A percentile compares a stretch with the other conserved stretches of the same genome.
phyloP scores from a whole-genome alignment of 176 grass and related monocot species.

The Cenchrus americanus region DNA sequence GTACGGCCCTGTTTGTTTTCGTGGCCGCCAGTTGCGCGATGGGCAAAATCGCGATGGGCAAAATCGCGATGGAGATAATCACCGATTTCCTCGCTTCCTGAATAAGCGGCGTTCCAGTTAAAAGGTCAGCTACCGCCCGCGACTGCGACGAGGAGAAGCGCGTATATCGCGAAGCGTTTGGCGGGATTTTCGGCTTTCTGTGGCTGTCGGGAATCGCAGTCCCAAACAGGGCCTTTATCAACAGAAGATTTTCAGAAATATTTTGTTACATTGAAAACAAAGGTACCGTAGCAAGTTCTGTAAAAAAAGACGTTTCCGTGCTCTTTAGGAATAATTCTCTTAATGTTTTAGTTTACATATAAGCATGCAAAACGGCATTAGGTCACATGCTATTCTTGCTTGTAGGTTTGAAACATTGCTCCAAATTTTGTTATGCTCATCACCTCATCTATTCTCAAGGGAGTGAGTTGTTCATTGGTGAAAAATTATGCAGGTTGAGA shows the following conservation, averaged over 20 bases:
- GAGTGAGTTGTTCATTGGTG: slow-evolving; percentile 18
- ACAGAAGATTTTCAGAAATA: not conserved
- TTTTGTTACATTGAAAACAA: not conserved
- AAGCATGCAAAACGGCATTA: slow-evolving; percentile 25
- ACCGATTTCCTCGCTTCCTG: too few species aligned
- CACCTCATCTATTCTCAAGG: slow-evolving; percentile 35
- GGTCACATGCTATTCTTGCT: slow-evolving; percentile 37
- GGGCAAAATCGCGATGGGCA: too few species aligned
- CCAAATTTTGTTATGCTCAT: slow-evolving; percentile 40
- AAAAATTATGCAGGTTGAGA: slow-evolving; percentile 73
- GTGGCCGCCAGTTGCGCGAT: too few species aligned
- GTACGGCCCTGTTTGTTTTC: too few species aligned
- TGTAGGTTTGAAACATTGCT: slow-evolving; percentile 83
- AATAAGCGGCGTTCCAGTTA: too few species aligned
- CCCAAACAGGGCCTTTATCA: too few species aligned
- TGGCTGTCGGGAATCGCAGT: too few species aligned
- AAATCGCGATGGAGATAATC: too few species aligned
- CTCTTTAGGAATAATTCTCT: not conserved
- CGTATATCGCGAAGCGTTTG: too few species aligned
- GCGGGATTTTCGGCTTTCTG: too few species aligned
- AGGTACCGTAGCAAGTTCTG: not conserved
- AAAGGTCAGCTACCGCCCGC: too few species aligned
- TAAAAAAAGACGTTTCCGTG: not conserved
- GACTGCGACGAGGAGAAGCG: too few species aligned
- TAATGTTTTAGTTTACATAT: slow-evolving; percentile 35